A percentile compares a stretch with the other conserved stretches of the same genome.
Conservation (phyloP, 1,284 basidiomycete species). For the Cutaneotrichosporon dermatis region DNA sequence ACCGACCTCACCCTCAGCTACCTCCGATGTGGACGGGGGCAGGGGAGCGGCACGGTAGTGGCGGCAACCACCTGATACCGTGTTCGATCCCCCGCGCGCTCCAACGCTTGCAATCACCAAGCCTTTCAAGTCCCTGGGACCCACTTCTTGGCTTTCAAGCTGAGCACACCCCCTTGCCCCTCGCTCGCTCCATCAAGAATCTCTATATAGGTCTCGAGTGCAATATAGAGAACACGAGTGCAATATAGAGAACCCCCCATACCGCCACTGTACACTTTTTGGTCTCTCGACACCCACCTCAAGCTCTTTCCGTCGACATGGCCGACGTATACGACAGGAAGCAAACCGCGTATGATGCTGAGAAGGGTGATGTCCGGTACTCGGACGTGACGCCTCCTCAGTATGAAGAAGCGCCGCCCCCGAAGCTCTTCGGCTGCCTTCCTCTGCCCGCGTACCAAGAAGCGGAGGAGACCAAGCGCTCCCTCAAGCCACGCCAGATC, state of each 20-base stretch:
- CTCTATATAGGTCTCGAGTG: no score
- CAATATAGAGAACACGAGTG: background rate
- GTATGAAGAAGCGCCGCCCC: background rate
- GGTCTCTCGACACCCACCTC: background rate
- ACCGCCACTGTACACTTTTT: background rate
- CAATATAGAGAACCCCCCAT: background rate
- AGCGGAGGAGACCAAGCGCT: slow-evolving; percentile 19
- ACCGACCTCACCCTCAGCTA: no score
- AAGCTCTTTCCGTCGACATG: background rate
- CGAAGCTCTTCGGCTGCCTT: no score
- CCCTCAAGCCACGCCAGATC: slow-evolving; percentile 46
- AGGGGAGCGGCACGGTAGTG: background rate
- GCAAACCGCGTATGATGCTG: slow-evolving; percentile 2
- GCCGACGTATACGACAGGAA: slow-evolving; percentile 1
- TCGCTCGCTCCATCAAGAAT: no score
- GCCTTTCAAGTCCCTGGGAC: no score
- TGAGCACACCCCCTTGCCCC: no score
- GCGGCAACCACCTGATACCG: no score
- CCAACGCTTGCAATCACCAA: no score
- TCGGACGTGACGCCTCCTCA: background rate
- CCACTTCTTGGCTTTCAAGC: no score
- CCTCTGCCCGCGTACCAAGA: background rate
- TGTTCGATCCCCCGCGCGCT: no score
- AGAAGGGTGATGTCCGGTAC: slow-evolving; percentile 2
- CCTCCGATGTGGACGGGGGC: background rate